Conservation (phyloP, 352 stramenopile genomes). For the Blastocystis sp. region DNA sequence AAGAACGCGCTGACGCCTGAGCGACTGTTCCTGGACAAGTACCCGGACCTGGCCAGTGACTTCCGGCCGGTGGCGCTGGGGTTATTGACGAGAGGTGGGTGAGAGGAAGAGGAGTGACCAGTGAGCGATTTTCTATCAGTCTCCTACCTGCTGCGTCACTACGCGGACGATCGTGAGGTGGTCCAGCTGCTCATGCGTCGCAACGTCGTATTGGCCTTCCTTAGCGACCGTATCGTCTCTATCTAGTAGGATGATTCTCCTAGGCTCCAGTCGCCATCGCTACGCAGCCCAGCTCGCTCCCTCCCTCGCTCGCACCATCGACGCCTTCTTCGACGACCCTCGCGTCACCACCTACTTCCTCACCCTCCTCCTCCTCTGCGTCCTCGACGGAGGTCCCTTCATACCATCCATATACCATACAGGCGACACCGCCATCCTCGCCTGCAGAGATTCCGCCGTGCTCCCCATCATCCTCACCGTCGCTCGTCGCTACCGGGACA, state of each 20-base stretch:
- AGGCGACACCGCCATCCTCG: not conserved
- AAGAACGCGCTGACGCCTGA: slow-evolving; percentile 50
- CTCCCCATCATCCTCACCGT: not conserved
- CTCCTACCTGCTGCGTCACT: slow-evolving; percentile 13
- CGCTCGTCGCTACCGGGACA: not conserved
- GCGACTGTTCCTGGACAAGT: slow-evolving; percentile 26
- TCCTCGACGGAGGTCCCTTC: not conserved
- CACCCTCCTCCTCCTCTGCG: not conserved
- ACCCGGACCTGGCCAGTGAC: not conserved
- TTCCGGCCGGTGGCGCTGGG: slow-evolving; percentile 1
- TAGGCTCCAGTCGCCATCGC: not conserved
- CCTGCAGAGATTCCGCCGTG: not conserved
- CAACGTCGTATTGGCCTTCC: not conserved
- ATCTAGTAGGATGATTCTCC: too few relatives aligned
- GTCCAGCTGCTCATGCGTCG: not conserved
- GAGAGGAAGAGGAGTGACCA: not conserved
- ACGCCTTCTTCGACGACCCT: not conserved
- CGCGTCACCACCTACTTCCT: not conserved
- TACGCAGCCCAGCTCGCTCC: not conserved
- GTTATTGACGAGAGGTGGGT: not conserved
- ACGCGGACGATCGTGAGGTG: not conserved
- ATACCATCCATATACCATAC: not conserved
- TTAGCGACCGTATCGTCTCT: not conserved
- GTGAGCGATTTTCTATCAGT: slow-evolving; percentile 30
- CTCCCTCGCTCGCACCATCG: not conserved